Conservation (phyloP, 768 basidiomycete species). For the Xanthoconium purpureum region DNA sequence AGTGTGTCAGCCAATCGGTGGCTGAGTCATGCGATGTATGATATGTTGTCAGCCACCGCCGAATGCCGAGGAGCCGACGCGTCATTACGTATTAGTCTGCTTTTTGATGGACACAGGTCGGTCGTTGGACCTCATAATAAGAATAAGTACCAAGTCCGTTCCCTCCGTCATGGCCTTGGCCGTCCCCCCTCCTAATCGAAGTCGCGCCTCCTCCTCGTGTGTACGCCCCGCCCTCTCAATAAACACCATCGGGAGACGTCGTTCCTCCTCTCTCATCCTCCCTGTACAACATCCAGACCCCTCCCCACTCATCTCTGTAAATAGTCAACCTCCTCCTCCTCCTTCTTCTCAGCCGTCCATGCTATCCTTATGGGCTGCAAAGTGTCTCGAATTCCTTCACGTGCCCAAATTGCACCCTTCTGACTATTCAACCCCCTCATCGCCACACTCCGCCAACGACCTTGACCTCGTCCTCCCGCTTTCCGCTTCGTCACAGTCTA, state of each 20-base stretch:
- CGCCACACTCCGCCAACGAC: conserved; percentile 36
- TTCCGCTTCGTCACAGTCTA: conserved; percentile 47
- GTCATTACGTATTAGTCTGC: conserved; percentile 22
- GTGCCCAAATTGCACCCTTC: conserved; percentile 38
- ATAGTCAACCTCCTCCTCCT: conserved; percentile 3
- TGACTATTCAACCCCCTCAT: conserved; percentile 46
- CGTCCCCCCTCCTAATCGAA: conserved; percentile 44
- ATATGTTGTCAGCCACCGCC: neutral
- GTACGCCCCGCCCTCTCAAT: conserved; percentile 52
- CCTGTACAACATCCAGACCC: conserved; percentile 22
- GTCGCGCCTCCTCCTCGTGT: conserved; percentile 58
- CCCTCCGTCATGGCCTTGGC: conserved; percentile 26
- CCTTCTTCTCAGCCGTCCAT: conserved; percentile 39
- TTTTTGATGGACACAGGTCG: conserved; percentile 18
- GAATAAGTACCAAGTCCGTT: neutral
- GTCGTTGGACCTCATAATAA: neutral
- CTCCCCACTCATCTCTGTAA: neutral
- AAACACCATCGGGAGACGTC: conserved; percentile 52
- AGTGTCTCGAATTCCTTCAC: conserved; percentile 54
- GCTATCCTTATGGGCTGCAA: conserved; percentile 49
- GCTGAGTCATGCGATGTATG: conserved; percentile 12
- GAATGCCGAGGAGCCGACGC: conserved; percentile 22
- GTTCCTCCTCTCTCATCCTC: conserved; percentile 48
- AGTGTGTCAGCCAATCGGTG: neutral
- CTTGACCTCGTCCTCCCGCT: conserved; percentile 54